These are phyloP conservation scores for Aquilaria sinensis DNA, from an alignment of 345 rosid genomes.

Conservation along the genomic window DNA sequence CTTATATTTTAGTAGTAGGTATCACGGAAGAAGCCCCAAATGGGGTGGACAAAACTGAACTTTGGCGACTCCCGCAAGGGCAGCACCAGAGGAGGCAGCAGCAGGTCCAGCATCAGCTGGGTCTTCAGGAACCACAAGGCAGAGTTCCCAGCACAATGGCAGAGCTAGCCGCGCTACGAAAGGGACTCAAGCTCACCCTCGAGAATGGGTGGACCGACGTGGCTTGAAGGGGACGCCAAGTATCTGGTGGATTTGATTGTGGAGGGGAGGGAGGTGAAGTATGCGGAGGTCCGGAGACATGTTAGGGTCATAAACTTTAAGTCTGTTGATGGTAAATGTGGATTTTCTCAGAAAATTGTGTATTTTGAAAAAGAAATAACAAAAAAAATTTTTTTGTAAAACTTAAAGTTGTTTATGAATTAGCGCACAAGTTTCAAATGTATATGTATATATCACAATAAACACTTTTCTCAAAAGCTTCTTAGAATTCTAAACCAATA, in stretches of 20 bases:
- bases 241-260: conserved; percentile 48
- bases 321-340: conserved; percentile 24
- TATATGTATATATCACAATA: too few relatives aligned
- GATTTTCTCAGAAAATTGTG: too few relatives aligned
- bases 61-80: conserved; percentile 66
- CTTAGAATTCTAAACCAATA: too few relatives aligned
- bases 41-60: conserved; percentile 81
- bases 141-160: conserved; percentile 68
- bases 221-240: conserved; percentile 75
- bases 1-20: conserved; percentile 18
- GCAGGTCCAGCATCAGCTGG: conserved; percentile 77
- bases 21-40: conserved; percentile 61
- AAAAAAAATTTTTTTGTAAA: too few relatives aligned
- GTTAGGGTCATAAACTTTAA: conserved; percentile 36
- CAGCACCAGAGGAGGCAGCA: conserved; percentile 20
- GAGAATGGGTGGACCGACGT: conserved; percentile 68
- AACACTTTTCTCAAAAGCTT: too few relatives aligned
- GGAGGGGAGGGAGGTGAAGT: conserved; percentile 37
- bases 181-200: conserved; percentile 69
- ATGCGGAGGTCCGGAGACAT: conserved; percentile 34
- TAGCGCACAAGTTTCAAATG: too few relatives aligned
- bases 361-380: too few relatives aligned
- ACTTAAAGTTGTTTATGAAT: too few relatives aligned
- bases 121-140: conserved; percentile 75
- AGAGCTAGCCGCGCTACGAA: conserved; percentile 58